Base-by-base conservation (phyloP, 2,329 filamentous ascomycete species). In the Eutypella sp. region DNA sequence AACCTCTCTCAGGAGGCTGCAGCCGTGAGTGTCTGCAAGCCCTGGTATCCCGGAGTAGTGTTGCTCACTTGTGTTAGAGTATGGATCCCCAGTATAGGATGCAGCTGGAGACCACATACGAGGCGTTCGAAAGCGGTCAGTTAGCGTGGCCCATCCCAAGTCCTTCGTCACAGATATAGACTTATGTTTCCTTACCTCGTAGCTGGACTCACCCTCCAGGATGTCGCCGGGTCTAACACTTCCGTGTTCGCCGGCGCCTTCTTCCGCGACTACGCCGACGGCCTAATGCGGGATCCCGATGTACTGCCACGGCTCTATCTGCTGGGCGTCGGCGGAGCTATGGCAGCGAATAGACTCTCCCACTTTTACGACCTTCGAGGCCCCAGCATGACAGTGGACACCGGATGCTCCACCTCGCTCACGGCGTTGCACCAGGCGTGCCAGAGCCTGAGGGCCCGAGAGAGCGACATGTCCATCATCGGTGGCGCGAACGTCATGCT, bases 31-130 rank as follows among this genome's bases (percentile, higher is more conserved):
- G 19, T 31, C 16, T 37, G 9, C 18, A 22, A 24, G 23, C 18
- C 20, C 43, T 3, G 27, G 41, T 7, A 43, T 40, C 3, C 29
- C 11, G n/a, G n/a, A 25, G 8, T 9, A n/a, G 8, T 24, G 18
- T 25, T 27, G 39, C 23, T 9, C 4, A n/a, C 16, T 8, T 13
- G n/a, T 33, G 27, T 8, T 20, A 56, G 52, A 44, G 57, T 2
- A 59, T 69, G 51, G 68, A 71, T 42, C 68, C 68, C 0, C 55
- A 62, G 48, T 60, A 63, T 19, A 51, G 66, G 5, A 49, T 58
- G 39, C 52, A 55, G 10, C 50, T 68, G 1, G 66, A 68, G 36
- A 42, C 53, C 1, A 47, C 54, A 0, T 69, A 63, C n/a, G 56
- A 57, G 13, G 58, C 62, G 0, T 47, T 65, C 0, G 65, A 69